Evolutionary conservation across 2,329 filamentous ascomycete species (phyloP).

Genomic region (Epichloe gansuensis): DNA sequence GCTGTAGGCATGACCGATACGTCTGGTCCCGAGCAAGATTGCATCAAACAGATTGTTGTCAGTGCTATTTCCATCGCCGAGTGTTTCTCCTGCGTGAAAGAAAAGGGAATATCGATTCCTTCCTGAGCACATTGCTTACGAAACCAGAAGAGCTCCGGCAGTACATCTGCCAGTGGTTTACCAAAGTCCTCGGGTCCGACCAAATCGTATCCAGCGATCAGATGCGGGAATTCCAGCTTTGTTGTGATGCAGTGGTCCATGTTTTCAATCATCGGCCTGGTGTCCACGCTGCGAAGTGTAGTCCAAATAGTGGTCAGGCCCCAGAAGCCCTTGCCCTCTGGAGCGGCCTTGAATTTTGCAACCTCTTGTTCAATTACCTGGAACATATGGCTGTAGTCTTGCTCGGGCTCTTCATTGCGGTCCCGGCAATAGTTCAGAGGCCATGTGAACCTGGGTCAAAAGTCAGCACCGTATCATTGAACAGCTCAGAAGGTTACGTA

Average conservation of each 20-base stretch:
- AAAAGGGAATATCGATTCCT: conserved; percentile 81
- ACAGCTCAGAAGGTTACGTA: conserved; percentile 13
- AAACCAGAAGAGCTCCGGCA: conserved; percentile 90
- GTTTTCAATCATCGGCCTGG: conserved; percentile 56
- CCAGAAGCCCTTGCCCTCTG: conserved; percentile 68
- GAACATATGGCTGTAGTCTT: conserved; percentile 59
- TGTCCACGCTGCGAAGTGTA: conserved; percentile 50
- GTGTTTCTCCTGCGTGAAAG: conserved; percentile 85
- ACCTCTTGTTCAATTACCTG: conserved; percentile 67
- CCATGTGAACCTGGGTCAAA: conserved; percentile 50
- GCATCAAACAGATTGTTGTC: conserved; percentile 84
- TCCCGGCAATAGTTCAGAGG: conserved; percentile 55
- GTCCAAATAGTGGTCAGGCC: conserved; percentile 81
- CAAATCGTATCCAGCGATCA: conserved; percentile 79
- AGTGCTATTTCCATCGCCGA: conserved; percentile 60
- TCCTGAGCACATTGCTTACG: conserved; percentile 70
- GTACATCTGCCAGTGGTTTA: conserved; percentile 60
- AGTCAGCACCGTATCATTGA: neutral
- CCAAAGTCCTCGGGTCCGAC: conserved; percentile 81
- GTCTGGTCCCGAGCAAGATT: conserved; percentile 70
- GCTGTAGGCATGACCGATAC: conserved; percentile 82
- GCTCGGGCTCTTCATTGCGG: conserved; percentile 52
- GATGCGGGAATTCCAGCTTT: conserved; percentile 65
- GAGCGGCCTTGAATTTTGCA: conserved; percentile 56
- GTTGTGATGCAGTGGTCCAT: conserved; percentile 83